Evolutionary conservation across 768 basidiomycete genomes (phyloP), one percentile per base, ranked within the genome.

Genomic region (Boletus rubroflammeus): DNA sequence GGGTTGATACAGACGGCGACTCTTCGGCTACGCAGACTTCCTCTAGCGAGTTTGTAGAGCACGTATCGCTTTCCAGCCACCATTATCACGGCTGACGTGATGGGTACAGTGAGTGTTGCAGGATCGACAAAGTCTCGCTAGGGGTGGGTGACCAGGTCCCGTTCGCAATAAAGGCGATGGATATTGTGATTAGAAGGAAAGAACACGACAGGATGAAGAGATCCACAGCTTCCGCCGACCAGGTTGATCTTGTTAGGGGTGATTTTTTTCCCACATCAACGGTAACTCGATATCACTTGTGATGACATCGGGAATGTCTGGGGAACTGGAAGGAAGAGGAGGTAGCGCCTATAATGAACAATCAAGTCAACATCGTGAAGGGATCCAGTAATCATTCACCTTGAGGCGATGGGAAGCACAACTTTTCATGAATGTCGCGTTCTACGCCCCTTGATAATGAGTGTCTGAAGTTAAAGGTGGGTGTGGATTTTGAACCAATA

Each of bases 61-160:
- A 60, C 54, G 28, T 60, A 63, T 26, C 61, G 54, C n/a, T 54
- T 60, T 23, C 63, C 57, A 0, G 44, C 47, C 3, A 65, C 46
- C 48, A 62, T 47, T 15, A 57, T 43, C 44, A 62, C n/a, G 3
- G 54, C 60, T 2, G 55, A 65, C 7, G 56, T 55, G 42, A 65
- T 29, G 10, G 53, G 26, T 2, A 48, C 17, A 2, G 60, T 54
- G 8, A 65, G 55, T 6, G 63, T 21, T 11, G 62, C 5, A 61
- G 46, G 43, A 44, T 41, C 6, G 54, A 55, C 19, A 55, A 9
- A 25, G 25, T 8, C 1, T 17, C 13, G 42, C 6, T 5, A 8
- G 54, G 36, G 4, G 38, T 6, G 19, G n/a, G 2, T 2, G 14
- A 36, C 17, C 14, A 5, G 6, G 5, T 0, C 40, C 0, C n/a